Conservation (phyloP, 2,329 filamentous ascomycete genomes). For the Cladosporium oxysporum region DNA sequence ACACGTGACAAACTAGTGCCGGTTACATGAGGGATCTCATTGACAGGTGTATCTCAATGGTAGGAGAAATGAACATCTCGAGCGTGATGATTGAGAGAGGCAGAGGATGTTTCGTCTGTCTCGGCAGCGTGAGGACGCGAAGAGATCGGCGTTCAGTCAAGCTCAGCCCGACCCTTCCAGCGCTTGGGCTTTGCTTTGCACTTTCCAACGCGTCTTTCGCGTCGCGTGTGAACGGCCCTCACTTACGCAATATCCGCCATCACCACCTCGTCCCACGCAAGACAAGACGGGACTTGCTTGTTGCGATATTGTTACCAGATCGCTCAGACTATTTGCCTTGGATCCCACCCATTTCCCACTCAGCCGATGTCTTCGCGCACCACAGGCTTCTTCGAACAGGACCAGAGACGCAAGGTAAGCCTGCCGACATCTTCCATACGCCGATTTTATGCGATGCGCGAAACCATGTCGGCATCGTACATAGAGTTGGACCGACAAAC, state of each 20-base stretch:
- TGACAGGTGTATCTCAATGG: background rate
- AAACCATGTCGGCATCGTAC: background rate
- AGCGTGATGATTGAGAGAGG: background rate
- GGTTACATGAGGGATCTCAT: background rate
- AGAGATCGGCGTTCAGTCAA: background rate
- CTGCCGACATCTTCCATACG: background rate
- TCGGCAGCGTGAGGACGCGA: background rate
- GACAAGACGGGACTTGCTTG: background rate
- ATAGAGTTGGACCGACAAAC: background rate
- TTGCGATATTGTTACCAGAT: slow-evolving; percentile 6
- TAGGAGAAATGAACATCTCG: background rate
- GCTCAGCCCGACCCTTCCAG: background rate
- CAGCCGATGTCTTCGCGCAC: slow-evolving; percentile 48
- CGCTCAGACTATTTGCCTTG: background rate
- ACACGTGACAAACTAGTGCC: background rate
- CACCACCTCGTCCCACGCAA: background rate
- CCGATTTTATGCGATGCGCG: background rate
- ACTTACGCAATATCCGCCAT: background rate
- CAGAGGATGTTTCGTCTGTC: background rate
- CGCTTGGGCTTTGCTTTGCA: background rate
- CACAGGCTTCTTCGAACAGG: slow-evolving; percentile 55
- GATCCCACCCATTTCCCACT: background rate
- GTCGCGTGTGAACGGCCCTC: slow-evolving; percentile 6
- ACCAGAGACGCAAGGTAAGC: slow-evolving; percentile 44
- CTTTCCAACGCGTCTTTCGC: slow-evolving; percentile 8